Evolutionary conservation across 495 filamentous ascomycete species (phyloP), one percentile per base, ranked within the genome.

Genomic region (Daldinia caldariorum): DNA sequence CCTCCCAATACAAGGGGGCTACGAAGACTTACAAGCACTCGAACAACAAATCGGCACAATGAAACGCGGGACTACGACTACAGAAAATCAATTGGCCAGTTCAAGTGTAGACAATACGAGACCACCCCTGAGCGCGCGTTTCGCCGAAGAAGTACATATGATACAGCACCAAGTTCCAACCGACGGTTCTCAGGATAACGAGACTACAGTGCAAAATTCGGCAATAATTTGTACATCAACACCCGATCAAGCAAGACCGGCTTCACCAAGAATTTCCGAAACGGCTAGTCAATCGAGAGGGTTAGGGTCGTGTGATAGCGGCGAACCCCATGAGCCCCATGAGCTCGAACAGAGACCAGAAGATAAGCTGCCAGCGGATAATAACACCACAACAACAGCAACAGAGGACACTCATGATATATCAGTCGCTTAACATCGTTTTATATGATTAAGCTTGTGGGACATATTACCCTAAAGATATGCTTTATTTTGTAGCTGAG

Each of bases 21-120:
- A 76, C 20, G 63, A 65, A 39, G 79, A 81, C 38, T 18, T 81
- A 9, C 71, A 75, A 39, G 75, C 74, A 41, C 63, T 79, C 14
- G 77, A 76, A 38, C 72, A 74, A 20, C 74, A 81, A 37, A 79
- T 80, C 32, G 69, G 57, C 20, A 76, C 61, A 20, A 69, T 81
- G 66, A 81, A 81, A 53, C 73, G 67, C 22, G 57, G 68, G n/a
- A 73, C 67, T 35, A 43, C 55, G 41, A 38, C 62, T 29, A 26
- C 50, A 26, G 64, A 63, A 57, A 55, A 59, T 12, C 54, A 56
- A 41, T 20, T 55, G 10, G 47, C 35, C 1, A 62, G 63, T 53
- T 56, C 58, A 1, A 49, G 57, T 32, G 50, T 20, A 16, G 70
- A 71, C 8, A 70, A 61, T 4, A 35, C 55, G 29, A 69, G 65